Conservation (phyloP, 1,284 basidiomycete genomes). For the Sphagnurus paluster region DNA sequence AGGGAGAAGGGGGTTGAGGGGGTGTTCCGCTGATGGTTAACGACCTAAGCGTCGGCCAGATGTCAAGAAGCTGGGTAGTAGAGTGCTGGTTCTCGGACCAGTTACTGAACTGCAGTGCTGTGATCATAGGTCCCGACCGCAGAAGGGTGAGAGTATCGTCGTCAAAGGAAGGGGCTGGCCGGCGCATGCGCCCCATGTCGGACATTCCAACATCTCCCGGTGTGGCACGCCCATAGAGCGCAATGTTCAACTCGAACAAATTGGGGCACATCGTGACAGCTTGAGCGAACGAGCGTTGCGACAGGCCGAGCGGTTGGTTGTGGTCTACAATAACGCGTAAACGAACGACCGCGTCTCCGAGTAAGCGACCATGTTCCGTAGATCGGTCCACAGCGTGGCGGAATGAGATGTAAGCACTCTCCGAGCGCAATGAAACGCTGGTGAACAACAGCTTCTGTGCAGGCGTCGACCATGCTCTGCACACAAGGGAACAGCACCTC, state of each 20-base stretch:
- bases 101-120: conserved; percentile 61
- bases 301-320: conserved; percentile 61
- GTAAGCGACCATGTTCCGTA: conserved; percentile 45
- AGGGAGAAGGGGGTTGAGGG: conserved; percentile 47
- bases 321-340: conserved; percentile 61
- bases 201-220: conserved; percentile 46
- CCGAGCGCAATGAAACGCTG: conserved; percentile 51
- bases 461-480: conserved; percentile 58
- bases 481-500: conserved; percentile 57
- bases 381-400: conserved; percentile 45
- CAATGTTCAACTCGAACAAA: conserved; percentile 52
- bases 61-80: conserved; percentile 59
- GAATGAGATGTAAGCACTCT: conserved; percentile 55
- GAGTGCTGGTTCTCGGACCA: conserved; percentile 64
- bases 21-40: conserved; percentile 61
- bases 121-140: conserved; percentile 53
- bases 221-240: conserved; percentile 56
- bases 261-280: conserved; percentile 60
- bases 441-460: conserved; percentile 67
- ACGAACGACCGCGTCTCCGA: conserved; percentile 52
- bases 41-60: conserved; percentile 56
- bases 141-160: conserved; percentile 51
- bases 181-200: conserved; percentile 46
- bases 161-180: conserved; percentile 56
- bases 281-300: conserved; percentile 53